Conservation (phyloP, 768 basidiomycete genomes). For the Boletus subparvulus region DNA sequence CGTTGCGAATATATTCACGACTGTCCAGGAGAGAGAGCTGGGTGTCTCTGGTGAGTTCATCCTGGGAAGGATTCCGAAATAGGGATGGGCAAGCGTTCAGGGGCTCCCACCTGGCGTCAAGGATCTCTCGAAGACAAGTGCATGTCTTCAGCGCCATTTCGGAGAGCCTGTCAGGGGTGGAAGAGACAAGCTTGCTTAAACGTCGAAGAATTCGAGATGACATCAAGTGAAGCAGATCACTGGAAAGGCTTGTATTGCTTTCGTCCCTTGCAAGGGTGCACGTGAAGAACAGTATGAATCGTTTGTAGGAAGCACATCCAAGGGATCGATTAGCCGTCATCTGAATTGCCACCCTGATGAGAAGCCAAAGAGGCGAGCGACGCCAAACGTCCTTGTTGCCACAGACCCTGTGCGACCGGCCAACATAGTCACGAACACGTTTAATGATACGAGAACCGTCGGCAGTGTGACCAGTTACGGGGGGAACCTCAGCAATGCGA, state of each 20-base stretch:
- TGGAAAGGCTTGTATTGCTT: constrained; percentile 6
- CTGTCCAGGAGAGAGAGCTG: not conserved
- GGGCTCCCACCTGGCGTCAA: not conserved
- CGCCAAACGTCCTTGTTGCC: too few relatives aligned
- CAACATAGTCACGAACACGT: not conserved
- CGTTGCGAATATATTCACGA: not conserved
- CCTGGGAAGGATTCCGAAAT: not conserved
- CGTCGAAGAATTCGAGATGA: constrained; percentile 19
- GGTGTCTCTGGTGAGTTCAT: not conserved
- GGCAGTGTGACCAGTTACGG: too few relatives aligned
- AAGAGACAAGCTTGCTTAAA: constrained; percentile 10
- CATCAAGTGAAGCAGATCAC: constrained; percentile 27
- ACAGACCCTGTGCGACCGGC: too few relatives aligned
- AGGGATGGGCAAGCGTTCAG: not conserved
- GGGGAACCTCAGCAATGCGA: not conserved
- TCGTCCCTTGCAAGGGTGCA: constrained; percentile 23
- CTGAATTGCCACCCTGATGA: too few relatives aligned
- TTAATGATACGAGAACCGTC: not conserved
- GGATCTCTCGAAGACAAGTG: not conserved
- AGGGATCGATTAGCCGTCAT: too few relatives aligned
- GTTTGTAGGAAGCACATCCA: constrained; percentile 33
- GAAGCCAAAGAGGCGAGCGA: too few relatives aligned
- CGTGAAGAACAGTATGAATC: constrained; percentile 45
- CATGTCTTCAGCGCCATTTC: not conserved
- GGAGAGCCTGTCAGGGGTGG: not conserved